A percentile compares a stretch with the other conserved stretches of the same genome.
Conservation (phyloP, 306 rosid genomes). For the Acacia melanoxylon region DNA sequence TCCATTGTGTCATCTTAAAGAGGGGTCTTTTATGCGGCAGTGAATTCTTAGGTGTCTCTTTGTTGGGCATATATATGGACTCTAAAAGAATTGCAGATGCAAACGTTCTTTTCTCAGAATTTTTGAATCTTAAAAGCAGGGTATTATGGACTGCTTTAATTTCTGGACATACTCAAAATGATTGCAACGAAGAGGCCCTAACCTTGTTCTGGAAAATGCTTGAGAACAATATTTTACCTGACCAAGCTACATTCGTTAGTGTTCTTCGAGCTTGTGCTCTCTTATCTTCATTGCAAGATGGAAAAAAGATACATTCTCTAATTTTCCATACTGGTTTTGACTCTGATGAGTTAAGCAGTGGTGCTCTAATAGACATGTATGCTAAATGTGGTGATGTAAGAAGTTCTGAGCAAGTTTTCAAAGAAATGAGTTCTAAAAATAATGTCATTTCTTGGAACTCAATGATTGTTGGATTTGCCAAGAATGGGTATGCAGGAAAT, state of each 20-base stretch:
- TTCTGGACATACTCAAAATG: conserved; percentile 67
- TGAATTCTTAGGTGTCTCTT: conserved; percentile 64
- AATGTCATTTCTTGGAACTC: conserved; percentile 84
- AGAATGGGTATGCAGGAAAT: conserved; percentile 68
- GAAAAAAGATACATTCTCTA: conserved; percentile 65
- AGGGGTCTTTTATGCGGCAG: conserved; percentile 55
- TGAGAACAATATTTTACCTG: conserved; percentile 53
- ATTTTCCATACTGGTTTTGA: conserved; percentile 68
- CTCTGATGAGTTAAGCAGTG: conserved; percentile 67
- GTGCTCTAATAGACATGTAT: conserved; percentile 85
- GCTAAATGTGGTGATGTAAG: conserved; percentile 77
- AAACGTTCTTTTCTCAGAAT: conserved; percentile 59
- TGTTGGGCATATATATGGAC: conserved; percentile 70
- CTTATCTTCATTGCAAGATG: conserved; percentile 59
- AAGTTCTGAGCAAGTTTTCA: conserved; percentile 61
- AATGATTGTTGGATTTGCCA: conserved; percentile 83
- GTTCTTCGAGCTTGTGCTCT: conserved; percentile 70
- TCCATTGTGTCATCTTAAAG: conserved; percentile 58
- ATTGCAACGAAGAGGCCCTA: conserved; percentile 56
- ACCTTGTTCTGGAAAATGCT: conserved; percentile 60
- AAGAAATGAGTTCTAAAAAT: conserved; percentile 55
- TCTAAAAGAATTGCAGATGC: conserved; percentile 60
- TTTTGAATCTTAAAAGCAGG: conserved; percentile 52
- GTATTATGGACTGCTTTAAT: conserved; percentile 70
- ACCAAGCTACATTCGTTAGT: conserved; percentile 85